Base-by-base conservation (phyloP, 495 filamentous ascomycete genomes). In the Penicillium ucsense region DNA sequence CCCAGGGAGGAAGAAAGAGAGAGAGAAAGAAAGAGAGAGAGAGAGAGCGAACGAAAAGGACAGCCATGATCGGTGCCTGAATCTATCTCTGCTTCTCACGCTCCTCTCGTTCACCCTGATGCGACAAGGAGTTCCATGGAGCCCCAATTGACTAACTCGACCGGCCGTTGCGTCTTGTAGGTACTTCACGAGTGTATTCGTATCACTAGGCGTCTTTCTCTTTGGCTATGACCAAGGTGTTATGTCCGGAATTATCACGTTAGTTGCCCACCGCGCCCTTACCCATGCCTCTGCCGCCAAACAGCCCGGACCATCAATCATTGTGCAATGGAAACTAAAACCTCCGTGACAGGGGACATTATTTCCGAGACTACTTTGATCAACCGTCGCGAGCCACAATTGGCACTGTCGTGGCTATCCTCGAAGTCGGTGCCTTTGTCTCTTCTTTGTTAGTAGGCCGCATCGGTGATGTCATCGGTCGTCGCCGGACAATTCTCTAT, bases 231-330 rank as follows among this genome's bases (percentile, higher is more conserved):
- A 98, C 62, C 92, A 98, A 66, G 92, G 92, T 50, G 92, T 98
- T 40, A 97, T 96, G 92, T 97, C 94, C 49, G 94, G 92, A 37
- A 94, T 98, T 59, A 96, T 98, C 68, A 96, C 86, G 89, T 95
- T 75, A 55, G 86, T 75, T 33, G 45, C 30, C 33, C 30, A 27
- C 43, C 46, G 20, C 20, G 20, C 20, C 20, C 20, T 20, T 20
- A 20, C 46, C 43, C 27, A 38, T 27, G 32, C 31, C n/a, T 43
- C 29, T 42, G 40, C 28, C 40, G 29, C 7, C 5, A 31, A 31
- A 33, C 3, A 20, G n/a, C 20, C 20, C 20, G 20, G 20, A 20
- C 20, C 20, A 1, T 20, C 20, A 20, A 20, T 20, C 20, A 20
- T 20, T 20, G 20, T 20, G 20, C 20, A 20, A 20, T 20, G 20